Base-by-base conservation (phyloP, 805 yeast genomes). In the Pichia nanzhaoensis region DNA sequence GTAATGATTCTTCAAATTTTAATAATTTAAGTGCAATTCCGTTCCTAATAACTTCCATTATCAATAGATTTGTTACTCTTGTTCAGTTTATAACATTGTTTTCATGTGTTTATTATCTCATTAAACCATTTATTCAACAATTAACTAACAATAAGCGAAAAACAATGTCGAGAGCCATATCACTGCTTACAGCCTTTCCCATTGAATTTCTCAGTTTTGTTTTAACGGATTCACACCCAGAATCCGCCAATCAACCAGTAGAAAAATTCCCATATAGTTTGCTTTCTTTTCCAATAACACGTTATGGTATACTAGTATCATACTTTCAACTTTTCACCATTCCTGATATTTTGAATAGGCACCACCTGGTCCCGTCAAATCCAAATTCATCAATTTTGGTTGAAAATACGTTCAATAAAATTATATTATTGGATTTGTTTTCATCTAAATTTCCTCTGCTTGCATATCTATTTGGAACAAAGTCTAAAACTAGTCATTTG, bases 341-440 rank as follows among this genome's bases (percentile, higher is more conserved):
- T 24, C 10, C 28, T 24, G 10, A 24, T 24, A 24, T 24, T 10
- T 24, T 10, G 9, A 24, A 10, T 24, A 7, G 28, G 28, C 6
- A 24, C 9, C 28, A 7, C 9, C 6, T 10, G 6, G 28, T 30
- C 12, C 12, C 12, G 6, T 30, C 33, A 30, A 14, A 30, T 30
- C 33, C 9, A 30, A 13, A 30, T 13, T 30, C n/a, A 13, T 30
- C 33, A 30, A 30, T 9, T 30, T 13, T 13, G 16, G 33, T 38
- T 16, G 56, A 54, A 37, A 53, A 52, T 27, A 59, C 54, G 16
- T 63, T 60, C 43, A 48, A 54, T 37, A 47, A 54, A 22, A 30
- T 60, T 12, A 43, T 60, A 6, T 31, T 59, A 6, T 34, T 53
- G 3, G 53, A 54, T 28, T 40, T 60, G 19, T 30, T 54, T 19